These are phyloP conservation scores for Phalaenopsis aphrodite DNA, from an alignment of 106 monocot genomes.

Conservation along the genomic window DNA sequence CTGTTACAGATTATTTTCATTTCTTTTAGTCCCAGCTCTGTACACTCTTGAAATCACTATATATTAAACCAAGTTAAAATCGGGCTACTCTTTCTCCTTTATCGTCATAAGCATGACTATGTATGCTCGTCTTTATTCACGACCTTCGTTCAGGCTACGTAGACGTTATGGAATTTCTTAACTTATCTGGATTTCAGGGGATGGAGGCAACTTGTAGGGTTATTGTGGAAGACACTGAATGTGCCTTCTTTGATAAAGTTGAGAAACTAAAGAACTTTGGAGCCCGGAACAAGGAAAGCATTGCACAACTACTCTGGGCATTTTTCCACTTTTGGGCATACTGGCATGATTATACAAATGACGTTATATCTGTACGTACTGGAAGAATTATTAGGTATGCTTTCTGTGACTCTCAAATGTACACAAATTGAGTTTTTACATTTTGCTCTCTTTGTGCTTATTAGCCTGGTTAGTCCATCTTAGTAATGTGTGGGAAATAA, in stretches of 20 bases:
- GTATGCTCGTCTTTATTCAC: too few relatives aligned
- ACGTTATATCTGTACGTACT: slow-evolving; percentile 87
- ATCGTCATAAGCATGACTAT: neutral
- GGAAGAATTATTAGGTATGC: slow-evolving; percentile 75
- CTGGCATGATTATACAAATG: slow-evolving; percentile 73
- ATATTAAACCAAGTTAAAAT: neutral
- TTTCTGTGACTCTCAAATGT: neutral
- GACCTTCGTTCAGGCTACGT: too few relatives aligned
- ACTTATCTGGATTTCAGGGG: slow-evolving; percentile 34
- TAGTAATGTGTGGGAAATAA: too few relatives aligned
- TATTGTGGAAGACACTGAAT: slow-evolving; percentile 53
- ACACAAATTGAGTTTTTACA: neutral
- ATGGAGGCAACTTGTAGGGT: slow-evolving; percentile 67
- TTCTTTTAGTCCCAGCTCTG: too few relatives aligned
- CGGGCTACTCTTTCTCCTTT: neutral
- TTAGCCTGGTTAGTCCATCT: too few relatives aligned
- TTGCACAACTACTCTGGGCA: slow-evolving; percentile 68
- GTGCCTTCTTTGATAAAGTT: slow-evolving; percentile 80
- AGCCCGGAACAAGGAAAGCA: slow-evolving; percentile 58
- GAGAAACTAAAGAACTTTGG: slow-evolving; percentile 62
- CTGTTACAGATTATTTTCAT: too few relatives aligned
- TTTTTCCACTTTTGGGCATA: slow-evolving; percentile 99
- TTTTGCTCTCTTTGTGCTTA: neutral
- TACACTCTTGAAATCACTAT: neutral
- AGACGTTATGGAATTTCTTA: neutral